A percentile compares a stretch with the other conserved stretches of the same genome.
phyloP scores from a whole-genome alignment of 176 grass and related monocot genomes.

The Lolium multiflorum region DNA sequence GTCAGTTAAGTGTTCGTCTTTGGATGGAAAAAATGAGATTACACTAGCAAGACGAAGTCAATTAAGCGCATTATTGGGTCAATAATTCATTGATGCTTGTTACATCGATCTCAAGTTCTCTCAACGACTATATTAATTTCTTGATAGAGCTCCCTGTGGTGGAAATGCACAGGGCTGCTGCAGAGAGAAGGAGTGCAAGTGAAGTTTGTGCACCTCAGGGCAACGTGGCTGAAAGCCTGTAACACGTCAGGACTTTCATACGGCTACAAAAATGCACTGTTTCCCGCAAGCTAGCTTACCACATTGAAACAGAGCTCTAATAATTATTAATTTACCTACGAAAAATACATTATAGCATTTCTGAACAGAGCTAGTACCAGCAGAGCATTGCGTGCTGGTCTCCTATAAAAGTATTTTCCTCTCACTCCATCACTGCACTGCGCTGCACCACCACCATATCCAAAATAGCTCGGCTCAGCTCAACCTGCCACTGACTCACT shows the following conservation, averaged over 20 bases:
- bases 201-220: neutral
- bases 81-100: slow-evolving; percentile 15
- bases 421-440: neutral
- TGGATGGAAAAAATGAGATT: neutral
- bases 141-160: slow-evolving; percentile 42
- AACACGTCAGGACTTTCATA: slow-evolving; percentile 24
- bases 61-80: neutral
- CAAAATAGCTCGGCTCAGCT: slow-evolving; percentile 21
- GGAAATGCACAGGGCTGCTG: slow-evolving; percentile 36
- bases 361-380: neutral
- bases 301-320: neutral
- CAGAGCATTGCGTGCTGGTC: neutral
- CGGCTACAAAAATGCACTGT: slow-evolving; percentile 15
- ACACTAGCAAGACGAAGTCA: neutral
- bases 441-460: slow-evolving; percentile 17
- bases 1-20: neutral
- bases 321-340: neutral
- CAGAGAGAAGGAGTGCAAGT: neutral
- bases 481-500: neutral
- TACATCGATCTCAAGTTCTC: slow-evolving; percentile 36
- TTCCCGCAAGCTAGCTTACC: neutral
- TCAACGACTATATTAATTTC: slow-evolving; percentile 32
- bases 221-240: slow-evolving; percentile 41
- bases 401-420: slow-evolving; percentile 34
- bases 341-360: neutral